Evolutionary conservation across 2,329 filamentous ascomycete genomes (phyloP).

Genomic region (Xylariaceae sp.): DNA sequence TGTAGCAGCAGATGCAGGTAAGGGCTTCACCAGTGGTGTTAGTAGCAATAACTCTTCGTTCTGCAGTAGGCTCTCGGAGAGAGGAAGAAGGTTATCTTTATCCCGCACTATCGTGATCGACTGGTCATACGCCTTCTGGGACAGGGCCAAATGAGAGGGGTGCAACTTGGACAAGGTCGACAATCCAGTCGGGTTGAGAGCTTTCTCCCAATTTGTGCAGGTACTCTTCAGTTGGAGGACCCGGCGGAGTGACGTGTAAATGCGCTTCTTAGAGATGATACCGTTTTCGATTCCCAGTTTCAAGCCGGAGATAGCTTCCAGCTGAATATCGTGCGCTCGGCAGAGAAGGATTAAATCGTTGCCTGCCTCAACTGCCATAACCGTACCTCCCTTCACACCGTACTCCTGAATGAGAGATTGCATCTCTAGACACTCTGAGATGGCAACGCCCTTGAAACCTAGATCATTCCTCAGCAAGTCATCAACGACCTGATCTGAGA

Average conservation of each 20-base stretch:
- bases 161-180: conserved; percentile 74
- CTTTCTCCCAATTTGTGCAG: conserved; percentile 87
- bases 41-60: conserved; percentile 86
- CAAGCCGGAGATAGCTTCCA: conserved; percentile 85
- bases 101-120: conserved; percentile 92
- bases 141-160: conserved; percentile 73
- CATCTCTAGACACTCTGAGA: conserved; percentile 96
- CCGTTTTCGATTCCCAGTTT: conserved; percentile 86
- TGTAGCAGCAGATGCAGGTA: conserved; percentile 83
- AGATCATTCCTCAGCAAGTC: conserved; percentile 83
- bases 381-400: conserved; percentile 91
- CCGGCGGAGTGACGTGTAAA: conserved; percentile 72
- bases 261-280: conserved; percentile 74
- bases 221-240: conserved; percentile 76
- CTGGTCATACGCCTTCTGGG: conserved; percentile 79
- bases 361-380: conserved; percentile 95
- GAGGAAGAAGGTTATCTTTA: conserved; percentile 75
- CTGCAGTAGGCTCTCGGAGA: conserved; percentile 73
- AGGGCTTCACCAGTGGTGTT: conserved; percentile 82
- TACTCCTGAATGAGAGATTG: conserved; percentile 92
- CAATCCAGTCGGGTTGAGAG: conserved; percentile 79
- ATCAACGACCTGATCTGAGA: conserved; percentile 90
- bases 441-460: conserved; percentile 84
- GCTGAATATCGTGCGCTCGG: conserved; percentile 78
- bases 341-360: conserved; percentile 89